These are phyloP conservation scores for Suillus americanus DNA, from an alignment of 768 basidiomycete species.

Conservation along the genomic window DNA sequence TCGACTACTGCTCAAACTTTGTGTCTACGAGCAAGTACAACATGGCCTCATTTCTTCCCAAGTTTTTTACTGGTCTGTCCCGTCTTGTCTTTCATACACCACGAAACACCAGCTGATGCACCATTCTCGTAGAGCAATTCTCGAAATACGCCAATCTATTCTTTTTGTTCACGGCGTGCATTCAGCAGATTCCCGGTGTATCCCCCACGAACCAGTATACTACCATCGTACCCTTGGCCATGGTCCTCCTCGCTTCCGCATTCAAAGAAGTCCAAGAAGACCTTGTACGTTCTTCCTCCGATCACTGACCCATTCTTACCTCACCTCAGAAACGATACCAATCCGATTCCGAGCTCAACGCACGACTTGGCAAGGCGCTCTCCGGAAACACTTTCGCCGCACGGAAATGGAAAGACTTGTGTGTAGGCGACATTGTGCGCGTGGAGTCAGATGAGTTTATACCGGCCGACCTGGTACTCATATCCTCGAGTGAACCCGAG, in stretches of 20 bases:
- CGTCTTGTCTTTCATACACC: not conserved
- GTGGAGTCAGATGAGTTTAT: conserved; percentile 92
- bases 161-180: conserved; percentile 96
- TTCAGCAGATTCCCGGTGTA: conserved; percentile 97
- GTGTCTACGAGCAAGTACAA: conserved; percentile 98
- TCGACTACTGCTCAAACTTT: conserved; percentile 74
- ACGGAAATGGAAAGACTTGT: conserved; percentile 85
- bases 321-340: conserved; percentile 86
- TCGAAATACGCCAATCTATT: conserved; percentile 98
- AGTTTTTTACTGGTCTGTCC: conserved; percentile 84
- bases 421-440: conserved; percentile 90
- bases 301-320: conserved; percentile 5
- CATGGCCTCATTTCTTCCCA: conserved; percentile 79
- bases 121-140: conserved; percentile 75
- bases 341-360: conserved; percentile 89
- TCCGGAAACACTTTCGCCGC: conserved; percentile 63
- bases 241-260: conserved; percentile 90
- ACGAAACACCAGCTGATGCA: conserved; percentile 9
- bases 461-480: conserved; percentile 87
- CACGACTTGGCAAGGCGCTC: conserved; percentile 77
- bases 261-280: conserved; percentile 97
- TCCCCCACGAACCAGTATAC: conserved; percentile 96
- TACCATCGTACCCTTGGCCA: conserved; percentile 86
- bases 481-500: conserved; percentile 93
- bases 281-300: conserved; percentile 51